A percentile compares a stretch with the other conserved stretches of the same genome.
Conservation (phyloP, 2,329 filamentous ascomycete species). For the Gnomoniopsis sp. region DNA sequence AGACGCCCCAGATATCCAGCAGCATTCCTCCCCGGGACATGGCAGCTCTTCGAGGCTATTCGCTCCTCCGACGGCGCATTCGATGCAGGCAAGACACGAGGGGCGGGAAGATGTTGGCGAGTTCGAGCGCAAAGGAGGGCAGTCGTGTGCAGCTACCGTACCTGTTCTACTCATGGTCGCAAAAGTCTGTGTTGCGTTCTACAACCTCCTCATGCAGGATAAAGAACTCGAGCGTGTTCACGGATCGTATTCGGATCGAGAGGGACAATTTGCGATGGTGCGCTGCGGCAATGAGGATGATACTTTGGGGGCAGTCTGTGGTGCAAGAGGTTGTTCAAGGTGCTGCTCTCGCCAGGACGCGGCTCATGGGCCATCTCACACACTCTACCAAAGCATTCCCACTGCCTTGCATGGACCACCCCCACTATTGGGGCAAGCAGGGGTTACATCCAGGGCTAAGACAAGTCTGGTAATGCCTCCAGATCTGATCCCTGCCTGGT, state of each 20-base stretch:
- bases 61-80: not conserved
- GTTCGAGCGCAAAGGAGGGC: slow-evolving; percentile 11
- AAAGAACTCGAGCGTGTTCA: not conserved
- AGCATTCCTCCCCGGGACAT: not conserved
- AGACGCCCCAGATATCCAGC: not conserved
- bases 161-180: slow-evolving; percentile 21
- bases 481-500: too few species aligned
- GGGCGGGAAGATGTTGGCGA: not conserved
- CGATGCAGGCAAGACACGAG: not conserved
- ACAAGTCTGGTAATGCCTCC: too few species aligned
- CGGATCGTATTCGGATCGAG: not conserved
- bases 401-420: slow-evolving; percentile 14
- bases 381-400: slow-evolving; percentile 15
- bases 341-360: too few species aligned
- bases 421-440: slow-evolving; percentile 1
- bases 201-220: not conserved
- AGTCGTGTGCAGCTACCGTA: slow-evolving; percentile 14
- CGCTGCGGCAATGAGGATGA: not conserved
- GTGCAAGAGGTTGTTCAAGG: slow-evolving; percentile 3
- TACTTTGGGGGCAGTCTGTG: not conserved
- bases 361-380: too few species aligned
- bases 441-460: too few species aligned
- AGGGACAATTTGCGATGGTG: not conserved
- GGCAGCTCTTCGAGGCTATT: not conserved
- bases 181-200: slow-evolving; percentile 2